A percentile compares a stretch with the other conserved stretches of the same genome.
These are phyloP conservation scores for Lachancea meyersii DNA, from an alignment of 805 yeast genomes.

Conservation along the genomic window DNA sequence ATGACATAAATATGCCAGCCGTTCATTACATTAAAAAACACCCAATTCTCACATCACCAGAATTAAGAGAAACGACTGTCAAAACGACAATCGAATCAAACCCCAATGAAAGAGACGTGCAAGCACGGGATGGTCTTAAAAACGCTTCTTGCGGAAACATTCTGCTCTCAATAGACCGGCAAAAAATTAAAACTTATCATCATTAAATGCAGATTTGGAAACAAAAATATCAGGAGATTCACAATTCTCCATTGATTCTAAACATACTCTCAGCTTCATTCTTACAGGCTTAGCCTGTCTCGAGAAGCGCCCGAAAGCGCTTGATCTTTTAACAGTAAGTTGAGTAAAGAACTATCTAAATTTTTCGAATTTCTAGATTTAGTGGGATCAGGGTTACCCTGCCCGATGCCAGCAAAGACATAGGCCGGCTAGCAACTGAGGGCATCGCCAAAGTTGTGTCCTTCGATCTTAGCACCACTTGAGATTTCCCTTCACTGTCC, in stretches of 20 bases:
- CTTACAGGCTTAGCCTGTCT: background rate
- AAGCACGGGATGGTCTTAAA: slow-evolving; percentile 18
- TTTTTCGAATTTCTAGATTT: slow-evolving; percentile 3
- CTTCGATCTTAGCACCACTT: too few species aligned
- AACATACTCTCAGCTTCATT: background rate
- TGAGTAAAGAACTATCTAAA: background rate
- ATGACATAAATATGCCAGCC: slow-evolving; percentile 56
- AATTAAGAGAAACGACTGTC: slow-evolving; percentile 11
- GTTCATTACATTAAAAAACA: slow-evolving; percentile 58
- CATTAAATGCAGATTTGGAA: slow-evolving; percentile 13
- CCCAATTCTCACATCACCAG: slow-evolving; percentile 13
- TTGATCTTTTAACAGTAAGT: background rate
- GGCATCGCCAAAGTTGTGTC: too few species aligned
- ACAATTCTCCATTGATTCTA: background rate
- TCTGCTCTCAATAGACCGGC: slow-evolving; percentile 31
- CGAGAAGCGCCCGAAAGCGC: slow-evolving; percentile 1
- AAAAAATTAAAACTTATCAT: slow-evolving; percentile 30
- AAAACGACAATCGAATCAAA: slow-evolving; percentile 18
- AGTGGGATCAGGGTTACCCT: slow-evolving; percentile 4
- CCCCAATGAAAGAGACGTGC: slow-evolving; percentile 5
- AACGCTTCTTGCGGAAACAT: slow-evolving; percentile 15
- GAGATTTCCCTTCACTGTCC: too few species aligned
- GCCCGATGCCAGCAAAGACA: background rate
- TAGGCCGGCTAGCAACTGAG: background rate
- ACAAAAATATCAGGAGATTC: background rate